A percentile compares a stretch with the other conserved stretches of the same genome.
These are phyloP conservation scores for Solanum hybrid DNA, from an alignment of 305 asterid species.

Conservation along the genomic window DNA sequence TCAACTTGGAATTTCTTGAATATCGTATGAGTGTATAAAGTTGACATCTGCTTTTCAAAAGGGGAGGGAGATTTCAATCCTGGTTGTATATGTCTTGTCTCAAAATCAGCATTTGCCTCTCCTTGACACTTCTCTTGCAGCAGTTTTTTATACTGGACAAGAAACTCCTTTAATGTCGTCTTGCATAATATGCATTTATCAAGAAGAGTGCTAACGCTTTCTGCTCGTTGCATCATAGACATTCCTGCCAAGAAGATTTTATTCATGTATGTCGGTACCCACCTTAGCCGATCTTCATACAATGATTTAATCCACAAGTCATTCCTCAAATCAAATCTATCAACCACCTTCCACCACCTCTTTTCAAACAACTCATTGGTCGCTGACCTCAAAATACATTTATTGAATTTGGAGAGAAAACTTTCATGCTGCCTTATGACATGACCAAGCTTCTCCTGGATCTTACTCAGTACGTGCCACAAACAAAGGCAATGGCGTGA, in stretches of 20 bases:
- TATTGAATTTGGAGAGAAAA: slow-evolving; percentile 22
- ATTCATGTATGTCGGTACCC: slow-evolving; percentile 38
- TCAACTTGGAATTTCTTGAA: slow-evolving; percentile 51
- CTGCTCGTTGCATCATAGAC: slow-evolving; percentile 27
- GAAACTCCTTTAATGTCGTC: slow-evolving; percentile 26
- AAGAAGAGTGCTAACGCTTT: slow-evolving; percentile 17
- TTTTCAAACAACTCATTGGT: slow-evolving; percentile 34
- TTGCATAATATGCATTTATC: slow-evolving; percentile 36
- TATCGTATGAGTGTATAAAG: slow-evolving; percentile 33
- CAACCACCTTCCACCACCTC: slow-evolving; percentile 38
- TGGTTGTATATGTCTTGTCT: slow-evolving; percentile 29
- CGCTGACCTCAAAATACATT: slow-evolving; percentile 40
- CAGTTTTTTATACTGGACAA: slow-evolving; percentile 21
- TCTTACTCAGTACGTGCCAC: slow-evolving; percentile 38
- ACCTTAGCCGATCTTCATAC: slow-evolving; percentile 39
- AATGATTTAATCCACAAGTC: slow-evolving; percentile 35
- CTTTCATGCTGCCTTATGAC: slow-evolving; percentile 29
- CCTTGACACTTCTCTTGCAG: slow-evolving; percentile 34
- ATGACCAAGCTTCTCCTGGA: slow-evolving; percentile 32
- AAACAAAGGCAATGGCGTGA: slow-evolving; percentile 43
- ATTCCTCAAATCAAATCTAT: slow-evolving; percentile 25
- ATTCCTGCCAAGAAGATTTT: slow-evolving; percentile 34
- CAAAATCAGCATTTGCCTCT: slow-evolving; percentile 41
- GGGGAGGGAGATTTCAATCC: slow-evolving; percentile 44
- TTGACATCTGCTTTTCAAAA: slow-evolving; percentile 38